Evolutionary conservation across 768 basidiomycete species (phyloP).

Genomic region (Russula foetens): DNA sequence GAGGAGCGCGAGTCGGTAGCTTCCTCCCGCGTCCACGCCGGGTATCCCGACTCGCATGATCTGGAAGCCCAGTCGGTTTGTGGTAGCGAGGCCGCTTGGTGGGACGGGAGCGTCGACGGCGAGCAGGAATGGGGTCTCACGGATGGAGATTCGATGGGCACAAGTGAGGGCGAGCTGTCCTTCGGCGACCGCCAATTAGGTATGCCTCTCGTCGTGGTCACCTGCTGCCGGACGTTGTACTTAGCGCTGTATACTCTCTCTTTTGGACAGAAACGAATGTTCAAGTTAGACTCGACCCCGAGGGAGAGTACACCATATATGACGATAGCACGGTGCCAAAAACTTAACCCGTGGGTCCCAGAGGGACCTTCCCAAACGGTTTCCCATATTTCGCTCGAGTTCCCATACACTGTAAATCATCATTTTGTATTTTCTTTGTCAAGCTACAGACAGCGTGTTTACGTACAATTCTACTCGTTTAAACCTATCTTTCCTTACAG

Average conservation of each 20-base stretch:
- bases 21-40: not conserved
- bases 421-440: conserved; percentile 5
- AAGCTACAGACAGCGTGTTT: not conserved
- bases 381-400: not conserved
- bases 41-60: not conserved
- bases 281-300: conserved; percentile 16
- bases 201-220: not conserved
- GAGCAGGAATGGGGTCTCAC: conserved; percentile 17
- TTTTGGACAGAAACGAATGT: conserved; percentile 7
- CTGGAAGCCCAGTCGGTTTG: conserved; percentile 20
- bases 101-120: conserved; percentile 11
- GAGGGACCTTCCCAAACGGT: not conserved
- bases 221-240: not conserved
- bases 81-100: conserved; percentile 3
- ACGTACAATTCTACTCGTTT: conserved; percentile 2
- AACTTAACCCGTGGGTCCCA: not conserved
- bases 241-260: not conserved
- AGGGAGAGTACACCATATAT: conserved; percentile 17
- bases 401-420: conserved; percentile 5
- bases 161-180: conserved; percentile 19
- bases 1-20: conserved; percentile 30
- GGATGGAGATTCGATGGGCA: conserved; percentile 19
- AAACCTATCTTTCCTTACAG: no score
- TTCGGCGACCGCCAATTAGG: conserved; percentile 5
- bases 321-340: conserved; percentile 7